A percentile compares a stretch with the other conserved stretches of the same genome.
Evolutionary conservation across 257 asterid genomes (phyloP).

Genomic region (Linderniella brevidens): DNA sequence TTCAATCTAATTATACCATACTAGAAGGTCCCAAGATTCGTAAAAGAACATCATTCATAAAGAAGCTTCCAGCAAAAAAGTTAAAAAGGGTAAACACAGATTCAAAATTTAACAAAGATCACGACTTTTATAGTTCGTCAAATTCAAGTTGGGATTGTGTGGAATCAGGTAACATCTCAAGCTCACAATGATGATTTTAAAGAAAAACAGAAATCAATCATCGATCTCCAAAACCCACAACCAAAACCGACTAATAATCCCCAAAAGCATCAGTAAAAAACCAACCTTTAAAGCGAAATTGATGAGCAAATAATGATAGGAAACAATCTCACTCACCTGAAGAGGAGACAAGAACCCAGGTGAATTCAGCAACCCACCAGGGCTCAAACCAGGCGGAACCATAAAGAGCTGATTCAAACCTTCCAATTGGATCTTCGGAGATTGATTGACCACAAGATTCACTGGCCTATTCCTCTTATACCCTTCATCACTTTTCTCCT

Average conservation of each 20-base stretch:
- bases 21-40: too few species aligned
- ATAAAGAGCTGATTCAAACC: conserved; percentile 39
- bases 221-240: too few species aligned
- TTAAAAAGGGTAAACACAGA: too few species aligned
- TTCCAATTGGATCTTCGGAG: conserved; percentile 32
- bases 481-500: conserved; percentile 25
- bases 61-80: too few species aligned
- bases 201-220: too few species aligned
- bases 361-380: conserved; percentile 73
- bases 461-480: conserved; percentile 59
- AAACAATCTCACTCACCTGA: conserved; percentile 32
- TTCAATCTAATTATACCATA: too few species aligned
- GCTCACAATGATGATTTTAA: too few species aligned
- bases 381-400: conserved; percentile 61
- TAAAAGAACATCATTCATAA: too few species aligned
- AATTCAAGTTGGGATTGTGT: too few species aligned
- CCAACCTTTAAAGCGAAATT: neutral
- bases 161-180: too few species aligned
- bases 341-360: conserved; percentile 84
- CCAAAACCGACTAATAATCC: neutral
- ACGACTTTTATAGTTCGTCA: too few species aligned
- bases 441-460: conserved; percentile 46
- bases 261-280: neutral
- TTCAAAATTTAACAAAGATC: too few species aligned
- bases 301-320: neutral